Evolutionary conservation across 352 stramenopile species (phyloP).

Genomic region (Pythium biforme): DNA sequence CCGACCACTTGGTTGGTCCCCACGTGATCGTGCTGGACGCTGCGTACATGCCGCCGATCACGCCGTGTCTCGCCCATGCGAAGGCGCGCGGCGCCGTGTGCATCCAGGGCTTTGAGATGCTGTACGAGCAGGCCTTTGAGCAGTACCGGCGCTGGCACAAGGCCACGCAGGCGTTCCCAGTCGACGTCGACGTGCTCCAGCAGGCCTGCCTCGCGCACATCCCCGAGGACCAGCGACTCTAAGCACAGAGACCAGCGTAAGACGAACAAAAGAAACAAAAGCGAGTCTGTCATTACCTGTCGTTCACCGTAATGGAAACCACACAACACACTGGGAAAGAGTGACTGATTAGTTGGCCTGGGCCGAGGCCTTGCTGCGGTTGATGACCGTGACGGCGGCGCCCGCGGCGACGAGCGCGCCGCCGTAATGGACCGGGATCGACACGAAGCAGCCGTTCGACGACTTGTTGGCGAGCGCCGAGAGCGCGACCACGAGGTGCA

Average conservation of each 20-base stretch:
- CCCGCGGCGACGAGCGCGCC: conserved; percentile 48
- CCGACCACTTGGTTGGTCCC: conserved; percentile 51
- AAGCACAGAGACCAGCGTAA: not conserved
- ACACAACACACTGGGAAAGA: not conserved
- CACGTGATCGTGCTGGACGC: conserved; percentile 93
- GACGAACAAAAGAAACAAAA: conserved; percentile 1
- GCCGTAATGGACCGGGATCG: conserved; percentile 74
- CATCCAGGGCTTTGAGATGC: conserved; percentile 97
- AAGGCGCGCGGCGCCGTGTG: conserved; percentile 76
- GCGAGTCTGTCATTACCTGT: not conserved
- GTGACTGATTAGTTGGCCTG: conserved; percentile 14
- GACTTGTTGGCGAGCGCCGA: conserved; percentile 77
- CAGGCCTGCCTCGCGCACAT: conserved; percentile 57
- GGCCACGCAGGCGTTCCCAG: conserved; percentile 39
- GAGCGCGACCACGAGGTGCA: conserved; percentile 74
- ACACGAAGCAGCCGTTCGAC: conserved; percentile 74
- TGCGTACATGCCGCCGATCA: conserved; percentile 97
- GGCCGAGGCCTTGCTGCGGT: conserved; percentile 39
- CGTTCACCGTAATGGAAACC: not conserved
- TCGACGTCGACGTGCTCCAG: conserved; percentile 57
- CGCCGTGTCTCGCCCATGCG: conserved; percentile 91
- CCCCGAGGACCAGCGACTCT: conserved; percentile 51
- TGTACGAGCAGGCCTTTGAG: conserved; percentile 96
- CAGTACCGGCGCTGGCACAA: conserved; percentile 95
- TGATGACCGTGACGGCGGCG: conserved; percentile 43